These are phyloP conservation scores for Mycena sanguinolenta DNA, from an alignment of 768 basidiomycete species.

Conservation along the genomic window DNA sequence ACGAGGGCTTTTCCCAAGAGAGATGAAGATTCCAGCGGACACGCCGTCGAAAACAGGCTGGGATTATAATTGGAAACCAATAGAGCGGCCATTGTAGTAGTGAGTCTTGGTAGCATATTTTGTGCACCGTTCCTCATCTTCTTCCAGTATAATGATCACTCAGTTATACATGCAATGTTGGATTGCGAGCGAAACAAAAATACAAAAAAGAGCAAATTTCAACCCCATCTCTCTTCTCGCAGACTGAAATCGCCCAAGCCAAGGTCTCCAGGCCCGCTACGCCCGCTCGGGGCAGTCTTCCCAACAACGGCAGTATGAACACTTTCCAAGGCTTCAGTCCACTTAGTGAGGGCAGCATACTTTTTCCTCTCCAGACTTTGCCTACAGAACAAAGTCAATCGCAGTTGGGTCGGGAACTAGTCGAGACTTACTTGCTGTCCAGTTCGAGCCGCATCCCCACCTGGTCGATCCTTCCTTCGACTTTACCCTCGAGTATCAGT, in stretches of 20 bases:
- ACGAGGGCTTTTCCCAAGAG: slow-evolving; percentile 89
- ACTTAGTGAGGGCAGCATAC: slow-evolving; percentile 83
- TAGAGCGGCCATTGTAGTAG: slow-evolving; percentile 63
- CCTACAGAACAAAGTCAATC: slow-evolving; percentile 53
- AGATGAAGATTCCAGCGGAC: slow-evolving; percentile 87
- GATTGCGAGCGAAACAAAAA: slow-evolving; percentile 34
- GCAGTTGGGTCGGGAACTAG: neutral
- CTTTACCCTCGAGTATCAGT: slow-evolving; percentile 96
- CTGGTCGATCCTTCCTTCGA: slow-evolving; percentile 97
- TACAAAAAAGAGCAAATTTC: slow-evolving; percentile 27
- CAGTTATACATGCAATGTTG: slow-evolving; percentile 35
- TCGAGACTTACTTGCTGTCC: slow-evolving; percentile 78
- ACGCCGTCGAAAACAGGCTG: slow-evolving; percentile 86
- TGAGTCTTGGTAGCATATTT: neutral
- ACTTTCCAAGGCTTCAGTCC: slow-evolving; percentile 84
- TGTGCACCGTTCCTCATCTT: neutral
- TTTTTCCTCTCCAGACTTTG: slow-evolving; percentile 91
- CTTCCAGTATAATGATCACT: slow-evolving; percentile 10
- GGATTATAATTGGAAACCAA: slow-evolving; percentile 89
- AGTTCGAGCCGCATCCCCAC: slow-evolving; percentile 93
- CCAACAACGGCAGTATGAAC: slow-evolving; percentile 83
- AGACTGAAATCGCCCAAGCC: slow-evolving; percentile 49
- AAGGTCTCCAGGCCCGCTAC: slow-evolving; percentile 53
- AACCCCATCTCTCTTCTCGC: slow-evolving; percentile 54
- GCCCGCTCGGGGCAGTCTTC: slow-evolving; percentile 70